Evolutionary conservation across 2,329 filamentous ascomycete genomes (phyloP), one percentile per base, ranked within the genome.

Genomic region (Hypoxylon sp.): DNA sequence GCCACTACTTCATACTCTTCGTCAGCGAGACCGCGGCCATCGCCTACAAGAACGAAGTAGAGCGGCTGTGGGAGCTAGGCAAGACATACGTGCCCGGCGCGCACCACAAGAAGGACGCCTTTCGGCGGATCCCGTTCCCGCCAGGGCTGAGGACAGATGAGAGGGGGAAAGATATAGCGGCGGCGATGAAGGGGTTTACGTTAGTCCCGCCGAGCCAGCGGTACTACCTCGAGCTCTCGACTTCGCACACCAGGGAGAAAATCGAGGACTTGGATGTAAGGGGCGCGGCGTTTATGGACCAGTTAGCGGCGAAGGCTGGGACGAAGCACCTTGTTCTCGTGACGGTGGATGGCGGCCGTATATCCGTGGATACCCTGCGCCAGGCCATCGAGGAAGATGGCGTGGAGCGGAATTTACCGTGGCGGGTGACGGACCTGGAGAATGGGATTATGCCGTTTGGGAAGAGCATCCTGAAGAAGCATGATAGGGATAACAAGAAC

Each of bases 1-100:
- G 87, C 63, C 84, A 84, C 71, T 94, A 94, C 79, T 89, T 87
- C 77, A 80, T 95, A 59, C 82, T 92, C 58, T 95, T 94, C 81
- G 81, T 85, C 65, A 85, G 81, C 21, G 74, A 80, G 16, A 79
- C 81, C n/a, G 85, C 88, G 11, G 91, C 91, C 0, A 75, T 80
- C 6, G 82, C 85, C 41, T 94, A 92, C 77, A 83, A 86, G 56
- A 80, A 82, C 23, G 85, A 88, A 64, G 82, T 84, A 0, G 73
- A 77, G 7, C 79, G 84, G 5, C 78, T 91, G 14, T 85, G 87
- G 75, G 74, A 75, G 12, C 75, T 88, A 3, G 79, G 80, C 34
- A 77, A 78, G 43, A 67, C 68, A 7, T 76, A 85, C 67, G 79
- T 80, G 21, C 80, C 82, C 1, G 78, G 69, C 9, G 69, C 65